Evolutionary conservation across 805 yeast genomes (phyloP).

Genomic region (Metschnikowia cubensis): DNA sequence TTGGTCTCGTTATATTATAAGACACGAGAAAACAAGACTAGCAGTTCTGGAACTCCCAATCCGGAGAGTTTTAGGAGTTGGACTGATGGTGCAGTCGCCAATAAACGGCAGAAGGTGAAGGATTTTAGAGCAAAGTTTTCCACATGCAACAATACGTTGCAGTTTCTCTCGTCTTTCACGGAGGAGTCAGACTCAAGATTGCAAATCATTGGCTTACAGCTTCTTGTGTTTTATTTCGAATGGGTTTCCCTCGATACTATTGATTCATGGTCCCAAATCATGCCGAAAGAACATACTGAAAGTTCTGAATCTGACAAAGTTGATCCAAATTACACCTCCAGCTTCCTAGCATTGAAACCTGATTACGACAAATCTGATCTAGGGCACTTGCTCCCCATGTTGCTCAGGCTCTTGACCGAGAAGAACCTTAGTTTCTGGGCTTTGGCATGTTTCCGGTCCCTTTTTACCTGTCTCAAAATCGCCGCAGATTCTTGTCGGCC

Average conservation of each 20-base stretch:
- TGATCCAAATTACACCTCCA: not conserved
- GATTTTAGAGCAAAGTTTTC: slow-evolving; percentile 2
- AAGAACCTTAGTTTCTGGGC: slow-evolving; percentile 22
- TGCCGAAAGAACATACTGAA: not conserved
- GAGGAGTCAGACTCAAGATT: slow-evolving; percentile 12
- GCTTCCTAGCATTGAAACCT: not conserved
- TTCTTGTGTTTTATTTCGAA: slow-evolving; percentile 23
- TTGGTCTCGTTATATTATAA: slow-evolving; percentile 30
- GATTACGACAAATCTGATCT: not conserved
- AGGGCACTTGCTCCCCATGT: not conserved
- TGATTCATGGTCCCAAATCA: not conserved
- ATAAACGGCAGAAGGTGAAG: slow-evolving; percentile 27
- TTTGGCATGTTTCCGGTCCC: slow-evolving; percentile 17
- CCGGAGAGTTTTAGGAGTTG: not conserved
- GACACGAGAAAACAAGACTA: slow-evolving; percentile 13
- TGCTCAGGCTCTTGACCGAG: slow-evolving; percentile 6
- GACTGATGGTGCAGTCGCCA: slow-evolving; percentile 4
- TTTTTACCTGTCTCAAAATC: not conserved
- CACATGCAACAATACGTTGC: slow-evolving; percentile 14
- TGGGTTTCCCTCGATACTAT: not conserved
- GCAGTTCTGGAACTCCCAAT: too few species aligned
- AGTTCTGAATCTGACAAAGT: not conserved
- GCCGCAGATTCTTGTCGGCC: not conserved
- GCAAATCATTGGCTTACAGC: slow-evolving; percentile 24
- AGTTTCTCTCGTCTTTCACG: slow-evolving; percentile 26